Percentiles rank a stretch among this genome's conserved stretches.
These are phyloP conservation scores for Stentor coeruleus DNA, from an alignment of 73 alveolate species.

Conservation along the genomic window DNA sequence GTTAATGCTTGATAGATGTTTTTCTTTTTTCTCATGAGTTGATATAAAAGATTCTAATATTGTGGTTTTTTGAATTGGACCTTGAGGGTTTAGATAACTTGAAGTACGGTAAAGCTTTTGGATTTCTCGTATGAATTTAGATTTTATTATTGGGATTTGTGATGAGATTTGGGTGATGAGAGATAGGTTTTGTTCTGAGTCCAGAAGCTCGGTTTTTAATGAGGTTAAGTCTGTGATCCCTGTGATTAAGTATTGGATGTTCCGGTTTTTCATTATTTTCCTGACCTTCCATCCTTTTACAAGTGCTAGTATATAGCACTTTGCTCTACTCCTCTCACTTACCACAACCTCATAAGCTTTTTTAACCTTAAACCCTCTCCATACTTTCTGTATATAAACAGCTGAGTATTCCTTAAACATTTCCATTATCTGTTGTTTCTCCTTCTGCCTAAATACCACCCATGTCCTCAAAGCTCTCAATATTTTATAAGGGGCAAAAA, in stretches of 20 bases:
- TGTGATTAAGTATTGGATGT: background rate
- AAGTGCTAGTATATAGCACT: background rate
- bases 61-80: background rate
- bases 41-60: background rate
- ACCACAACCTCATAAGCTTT: background rate
- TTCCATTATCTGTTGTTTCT: background rate
- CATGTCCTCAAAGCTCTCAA: background rate
- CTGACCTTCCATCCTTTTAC: slow-evolving; percentile 7
- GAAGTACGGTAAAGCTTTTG: background rate
- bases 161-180: background rate
- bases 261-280: background rate
- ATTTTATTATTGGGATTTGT: background rate
- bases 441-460: background rate
- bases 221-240: background rate
- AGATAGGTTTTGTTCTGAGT: background rate
- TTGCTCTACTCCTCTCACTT: background rate
- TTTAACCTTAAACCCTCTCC: background rate
- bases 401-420: slow-evolving; percentile 11
- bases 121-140: background rate
- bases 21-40: background rate
- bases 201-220: background rate
- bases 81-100: background rate
- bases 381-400: background rate
- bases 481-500: background rate
- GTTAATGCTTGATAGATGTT: background rate